Conservation (phyloP, 1,284 basidiomycete genomes). For the Ceratobasidium sp. region DNA sequence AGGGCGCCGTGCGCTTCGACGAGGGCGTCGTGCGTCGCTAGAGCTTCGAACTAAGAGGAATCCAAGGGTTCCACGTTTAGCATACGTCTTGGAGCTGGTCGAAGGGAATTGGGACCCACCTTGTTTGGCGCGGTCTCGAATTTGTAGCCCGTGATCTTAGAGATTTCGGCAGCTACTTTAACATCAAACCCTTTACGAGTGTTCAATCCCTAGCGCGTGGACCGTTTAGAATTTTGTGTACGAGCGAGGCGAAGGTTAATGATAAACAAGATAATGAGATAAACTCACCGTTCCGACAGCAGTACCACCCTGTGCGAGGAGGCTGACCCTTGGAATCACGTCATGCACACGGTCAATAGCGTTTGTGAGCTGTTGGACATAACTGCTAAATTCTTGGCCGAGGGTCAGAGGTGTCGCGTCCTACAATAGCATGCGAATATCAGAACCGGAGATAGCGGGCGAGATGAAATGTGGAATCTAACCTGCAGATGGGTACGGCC, state of each 20-base stretch:
- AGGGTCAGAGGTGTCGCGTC: slow-evolving; percentile 98
- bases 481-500: slow-evolving; percentile 97
- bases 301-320: slow-evolving; percentile 97
- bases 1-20: slow-evolving; percentile 97
- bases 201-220: slow-evolving; percentile 89
- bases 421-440: slow-evolving; percentile 58
- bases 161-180: slow-evolving; percentile 93
- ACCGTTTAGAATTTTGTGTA: too few species aligned
- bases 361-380: slow-evolving; percentile 94
- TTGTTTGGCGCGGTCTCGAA: slow-evolving; percentile 99
- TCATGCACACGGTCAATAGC: slow-evolving; percentile 89
- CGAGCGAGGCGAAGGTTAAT: too few species aligned
- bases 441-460: not conserved
- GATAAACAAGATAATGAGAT: too few species aligned
- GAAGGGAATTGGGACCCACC: slow-evolving; percentile 64
- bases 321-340: slow-evolving; percentile 87
- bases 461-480: not conserved
- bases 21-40: slow-evolving; percentile 96
- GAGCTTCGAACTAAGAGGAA: slow-evolving; percentile 94
- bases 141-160: slow-evolving; percentile 89
- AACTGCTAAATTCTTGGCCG: slow-evolving; percentile 99
- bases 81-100: not conserved
- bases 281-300: slow-evolving; percentile 96
- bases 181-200: slow-evolving; percentile 97
- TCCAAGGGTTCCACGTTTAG: not conserved